Conservation (phyloP, 441 rosid genomes). For the Syzygium malaccense region DNA sequence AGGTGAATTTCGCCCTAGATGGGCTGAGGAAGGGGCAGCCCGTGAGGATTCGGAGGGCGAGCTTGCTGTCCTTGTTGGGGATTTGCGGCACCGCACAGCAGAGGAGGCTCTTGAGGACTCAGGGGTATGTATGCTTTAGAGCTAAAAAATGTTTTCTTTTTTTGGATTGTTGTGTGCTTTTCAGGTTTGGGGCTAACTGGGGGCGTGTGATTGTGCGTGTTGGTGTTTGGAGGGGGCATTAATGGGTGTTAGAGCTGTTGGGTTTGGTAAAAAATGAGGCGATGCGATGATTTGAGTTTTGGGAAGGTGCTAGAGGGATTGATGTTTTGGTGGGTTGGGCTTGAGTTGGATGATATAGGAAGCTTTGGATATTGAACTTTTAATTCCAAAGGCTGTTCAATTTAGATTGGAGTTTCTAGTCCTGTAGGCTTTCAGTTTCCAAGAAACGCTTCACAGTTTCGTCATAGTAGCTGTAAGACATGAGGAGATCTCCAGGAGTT, state of each 20-base stretch:
- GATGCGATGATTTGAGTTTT: not conserved
- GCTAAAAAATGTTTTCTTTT: not conserved
- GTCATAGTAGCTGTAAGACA: not conserved
- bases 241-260: not conserved
- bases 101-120: slow-evolving; percentile 72
- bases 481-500: not conserved
- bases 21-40: slow-evolving; percentile 82
- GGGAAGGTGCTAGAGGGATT: not conserved
- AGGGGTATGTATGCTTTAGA: slow-evolving; percentile 32
- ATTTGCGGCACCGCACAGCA: slow-evolving; percentile 69
- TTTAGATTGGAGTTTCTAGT: not conserved
- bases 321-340: not conserved
- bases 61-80: slow-evolving; percentile 64
- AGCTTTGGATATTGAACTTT: not conserved
- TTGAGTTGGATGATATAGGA: not conserved
- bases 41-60: slow-evolving; percentile 73
- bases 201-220: not conserved
- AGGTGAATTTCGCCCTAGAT: slow-evolving; percentile 93
- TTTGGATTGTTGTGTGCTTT: not conserved
- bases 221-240: not conserved
- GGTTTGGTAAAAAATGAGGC: not conserved
- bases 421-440: not conserved
- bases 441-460: not conserved
- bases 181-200: not conserved
- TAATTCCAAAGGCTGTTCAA: not conserved